Percentiles rank a stretch among this genome's conserved stretches.
Conservation (phyloP, 179 eudicot genomes). For the Drosera spatulata region DNA sequence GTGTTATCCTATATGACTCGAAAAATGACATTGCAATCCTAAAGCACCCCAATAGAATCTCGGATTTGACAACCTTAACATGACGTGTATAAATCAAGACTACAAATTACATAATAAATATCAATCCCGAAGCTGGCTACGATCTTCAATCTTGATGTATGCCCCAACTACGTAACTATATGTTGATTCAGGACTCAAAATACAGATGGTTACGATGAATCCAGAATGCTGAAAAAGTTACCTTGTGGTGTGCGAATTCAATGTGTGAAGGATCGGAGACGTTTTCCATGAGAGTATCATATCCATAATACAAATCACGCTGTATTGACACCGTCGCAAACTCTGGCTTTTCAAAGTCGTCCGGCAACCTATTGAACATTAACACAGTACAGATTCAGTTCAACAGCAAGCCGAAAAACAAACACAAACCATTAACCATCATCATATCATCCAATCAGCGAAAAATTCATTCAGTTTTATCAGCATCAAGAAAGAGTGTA, state of each 20-base stretch:
- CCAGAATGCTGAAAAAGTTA: conserved; percentile 8
- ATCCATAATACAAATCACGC: conserved; percentile 89
- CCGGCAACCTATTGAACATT: conserved; percentile 64
- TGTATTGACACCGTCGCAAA: conserved; percentile 92
- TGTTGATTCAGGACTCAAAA: not conserved
- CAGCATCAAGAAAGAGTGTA: not conserved
- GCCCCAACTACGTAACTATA: too few species aligned
- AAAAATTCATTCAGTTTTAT: not conserved
- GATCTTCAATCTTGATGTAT: too few species aligned
- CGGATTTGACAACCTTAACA: too few species aligned
- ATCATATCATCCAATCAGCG: not conserved
- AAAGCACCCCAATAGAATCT: too few species aligned
- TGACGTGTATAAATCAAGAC: too few species aligned
- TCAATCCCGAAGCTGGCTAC: too few species aligned
- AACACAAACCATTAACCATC: not conserved
- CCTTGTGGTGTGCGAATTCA: conserved; percentile 99
- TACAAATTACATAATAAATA: too few species aligned
- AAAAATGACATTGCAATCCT: too few species aligned
- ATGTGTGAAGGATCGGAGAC: conserved; percentile 98
- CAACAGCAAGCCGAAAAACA: not conserved
- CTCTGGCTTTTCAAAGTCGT: conserved; percentile 85
- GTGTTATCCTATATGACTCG: too few species aligned
- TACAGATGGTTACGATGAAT: not conserved
- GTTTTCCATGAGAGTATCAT: conserved; percentile 98
- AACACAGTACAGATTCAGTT: not conserved